Conservation (phyloP, 768 basidiomycete genomes). For the Suillus subluteus region DNA sequence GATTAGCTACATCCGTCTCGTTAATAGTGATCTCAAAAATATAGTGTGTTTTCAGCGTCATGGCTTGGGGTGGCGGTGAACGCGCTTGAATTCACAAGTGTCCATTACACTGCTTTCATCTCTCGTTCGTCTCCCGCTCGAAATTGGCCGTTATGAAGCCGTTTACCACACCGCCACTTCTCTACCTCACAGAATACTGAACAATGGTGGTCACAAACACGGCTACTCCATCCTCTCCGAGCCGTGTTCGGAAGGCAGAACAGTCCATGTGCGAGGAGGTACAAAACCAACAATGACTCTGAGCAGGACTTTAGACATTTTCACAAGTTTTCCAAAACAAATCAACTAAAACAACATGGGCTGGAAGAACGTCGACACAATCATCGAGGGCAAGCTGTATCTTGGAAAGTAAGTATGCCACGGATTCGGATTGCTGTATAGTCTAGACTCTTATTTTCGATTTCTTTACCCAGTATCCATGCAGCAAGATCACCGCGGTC, state of each 20-base stretch:
- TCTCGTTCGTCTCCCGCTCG: slow-evolving; percentile 26
- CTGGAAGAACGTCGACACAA: slow-evolving; percentile 71
- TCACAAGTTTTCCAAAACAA: slow-evolving; percentile 31
- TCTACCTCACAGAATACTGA: slow-evolving; percentile 22
- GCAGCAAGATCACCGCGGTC: slow-evolving; percentile 74
- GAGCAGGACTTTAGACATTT: slow-evolving; percentile 23
- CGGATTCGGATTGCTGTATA: slow-evolving; percentile 21
- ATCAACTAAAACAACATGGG: slow-evolving; percentile 33
- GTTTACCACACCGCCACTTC: slow-evolving; percentile 37
- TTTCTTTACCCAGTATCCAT: slow-evolving; percentile 50
- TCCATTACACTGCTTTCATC: slow-evolving; percentile 31
- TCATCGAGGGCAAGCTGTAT: slow-evolving; percentile 68
- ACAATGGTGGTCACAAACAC: slow-evolving; percentile 23
- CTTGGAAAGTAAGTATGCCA: slow-evolving; percentile 68
- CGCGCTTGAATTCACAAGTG: slow-evolving; percentile 19
- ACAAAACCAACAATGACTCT: slow-evolving; percentile 39
- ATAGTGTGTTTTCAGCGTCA: slow-evolving; percentile 28
- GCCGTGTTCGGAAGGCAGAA: slow-evolving; percentile 25
- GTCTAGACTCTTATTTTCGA: slow-evolving; percentile 10
- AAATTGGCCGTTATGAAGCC: slow-evolving; percentile 36
- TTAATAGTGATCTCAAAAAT: slow-evolving; percentile 16
- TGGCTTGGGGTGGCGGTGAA: slow-evolving; percentile 35
- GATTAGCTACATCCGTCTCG: slow-evolving; percentile 12
- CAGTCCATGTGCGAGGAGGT: slow-evolving; percentile 27
- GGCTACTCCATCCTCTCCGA: slow-evolving; percentile 37